Base-by-base conservation (phyloP, 768 basidiomycete species). In the Scleroderma bovista region DNA sequence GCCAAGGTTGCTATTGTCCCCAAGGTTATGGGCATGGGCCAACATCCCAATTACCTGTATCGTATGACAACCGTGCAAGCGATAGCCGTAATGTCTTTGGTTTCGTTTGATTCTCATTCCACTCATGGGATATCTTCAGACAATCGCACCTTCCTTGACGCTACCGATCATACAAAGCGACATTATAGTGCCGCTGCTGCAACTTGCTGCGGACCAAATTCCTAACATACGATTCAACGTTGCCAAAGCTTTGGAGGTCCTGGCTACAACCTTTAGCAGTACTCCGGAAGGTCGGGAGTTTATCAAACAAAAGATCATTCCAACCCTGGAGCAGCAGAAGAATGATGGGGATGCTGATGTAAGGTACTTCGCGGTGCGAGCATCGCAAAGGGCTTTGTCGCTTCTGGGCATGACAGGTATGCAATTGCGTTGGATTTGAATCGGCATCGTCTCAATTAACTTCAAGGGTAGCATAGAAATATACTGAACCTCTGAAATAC, bases 151-250 rank as follows among this genome's bases (percentile, higher is more conserved):
- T 1, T 88, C 91, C 13, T 74, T 99, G 59, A 88, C 79, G 55
- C 68, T 90, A 54, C 83, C 92, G 43, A 91, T 92, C 57, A 79
- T 97, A 57, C 81, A 81, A 29, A 77, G 86, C 43, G 87, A 89
- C 46, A 86, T 98, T 59, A 81, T 97, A 53, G 83, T 84, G 20
- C 85, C 88, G 34, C 79, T 98, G 44, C 71, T 95, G 50, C 77
- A 83, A 51, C 81, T 99, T 40, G 84, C 89, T 15, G 75, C 76
- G 46, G 96, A 99, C 65, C 83, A 90, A 11, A 98, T 99, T 64
- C 96, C 96, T 47, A 99, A 99, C 69, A 98, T 99, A 67, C 90
- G 96, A 33, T 99, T 99, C 78, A 98, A 98, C 66, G 94, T 98
- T 24, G 88, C 94, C 22, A 98, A 97, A 69, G 86, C 89, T 23